phyloP scores from a whole-genome alignment of 2,329 filamentous ascomycete genomes.

The Aureobasidium namibiae region DNA sequence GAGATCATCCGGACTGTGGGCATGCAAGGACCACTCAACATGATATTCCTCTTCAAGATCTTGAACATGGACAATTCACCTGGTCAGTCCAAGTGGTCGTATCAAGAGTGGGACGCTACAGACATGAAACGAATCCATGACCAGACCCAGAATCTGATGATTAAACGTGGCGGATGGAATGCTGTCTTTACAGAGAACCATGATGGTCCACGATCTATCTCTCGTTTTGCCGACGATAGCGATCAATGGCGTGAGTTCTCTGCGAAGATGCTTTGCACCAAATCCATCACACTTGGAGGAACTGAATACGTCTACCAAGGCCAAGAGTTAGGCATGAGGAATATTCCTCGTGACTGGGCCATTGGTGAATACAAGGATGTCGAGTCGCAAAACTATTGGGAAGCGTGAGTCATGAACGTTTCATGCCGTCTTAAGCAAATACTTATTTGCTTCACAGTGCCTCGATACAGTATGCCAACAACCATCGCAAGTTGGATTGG shows the following conservation, averaged over 20 bases:
- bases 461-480: conserved; percentile 24
- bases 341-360: conserved; percentile 36
- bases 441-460: conserved; percentile 29
- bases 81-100: conserved; percentile 22
- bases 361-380: conserved; percentile 43
- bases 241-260: conserved; percentile 15
- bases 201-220: conserved; percentile 40
- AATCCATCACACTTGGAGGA: conserved; percentile 33
- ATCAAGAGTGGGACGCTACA: conserved; percentile 15
- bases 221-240: conserved; percentile 28
- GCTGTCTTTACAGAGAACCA: conserved; percentile 43
- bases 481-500: conserved; percentile 29
- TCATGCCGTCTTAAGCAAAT: too few species aligned
- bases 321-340: conserved; percentile 44
- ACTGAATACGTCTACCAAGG: conserved; percentile 45
- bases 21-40: conserved; percentile 36
- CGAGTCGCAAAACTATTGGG: conserved; percentile 51
- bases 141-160: conserved; percentile 42
- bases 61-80: conserved; percentile 40
- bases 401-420: conserved; percentile 19
- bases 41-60: conserved; percentile 43
- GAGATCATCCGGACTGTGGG: conserved; percentile 48
- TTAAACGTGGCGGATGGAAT: conserved; percentile 43
- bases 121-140: conserved; percentile 33
- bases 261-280: conserved; percentile 38